phyloP scores from a whole-genome alignment of 768 basidiomycete species.

The Termitomyces sp. region DNA sequence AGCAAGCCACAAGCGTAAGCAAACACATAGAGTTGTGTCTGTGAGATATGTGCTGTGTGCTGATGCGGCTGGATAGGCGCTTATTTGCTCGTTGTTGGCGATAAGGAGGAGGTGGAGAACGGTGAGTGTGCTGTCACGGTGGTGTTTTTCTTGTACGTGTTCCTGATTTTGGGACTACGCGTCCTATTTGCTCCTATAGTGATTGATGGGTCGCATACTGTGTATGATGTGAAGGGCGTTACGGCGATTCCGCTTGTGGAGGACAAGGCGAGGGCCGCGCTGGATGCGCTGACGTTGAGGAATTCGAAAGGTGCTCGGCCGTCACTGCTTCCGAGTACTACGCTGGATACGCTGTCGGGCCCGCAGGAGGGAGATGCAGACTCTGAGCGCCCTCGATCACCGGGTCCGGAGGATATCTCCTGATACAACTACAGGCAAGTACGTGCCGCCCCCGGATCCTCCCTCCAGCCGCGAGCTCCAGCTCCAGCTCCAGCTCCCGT shows the following conservation, averaged over 20 bases:
- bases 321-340: slow-evolving; percentile 36
- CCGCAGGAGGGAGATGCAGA: too few relatives aligned
- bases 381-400: slow-evolving; percentile 5
- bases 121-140: slow-evolving; percentile 57
- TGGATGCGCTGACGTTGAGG: slow-evolving; percentile 49
- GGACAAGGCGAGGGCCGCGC: slow-evolving; percentile 48
- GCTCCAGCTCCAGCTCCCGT: slow-evolving; percentile 25
- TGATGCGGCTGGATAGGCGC: slow-evolving; percentile 43
- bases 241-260: slow-evolving; percentile 68
- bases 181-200: too few relatives aligned
- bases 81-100: slow-evolving; percentile 69
- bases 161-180: too few relatives aligned
- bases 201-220: slow-evolving; percentile 51
- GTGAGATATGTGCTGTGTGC: too few relatives aligned
- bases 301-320: slow-evolving; percentile 38
- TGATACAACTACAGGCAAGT: too few relatives aligned
- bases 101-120: slow-evolving; percentile 56
- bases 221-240: slow-evolving; percentile 68
- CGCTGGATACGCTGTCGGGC: slow-evolving; percentile 17
- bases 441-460: slow-evolving; percentile 27
- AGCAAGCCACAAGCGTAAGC: too few relatives aligned
- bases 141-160: too few relatives aligned
- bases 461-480: slow-evolving; percentile 15
- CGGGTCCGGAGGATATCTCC: slow-evolving; percentile 12
- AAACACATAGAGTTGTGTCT: too few relatives aligned